Conservation (phyloP, 225 moss, liverwort and hornwort genomes). For the Climacium dendroides region DNA sequence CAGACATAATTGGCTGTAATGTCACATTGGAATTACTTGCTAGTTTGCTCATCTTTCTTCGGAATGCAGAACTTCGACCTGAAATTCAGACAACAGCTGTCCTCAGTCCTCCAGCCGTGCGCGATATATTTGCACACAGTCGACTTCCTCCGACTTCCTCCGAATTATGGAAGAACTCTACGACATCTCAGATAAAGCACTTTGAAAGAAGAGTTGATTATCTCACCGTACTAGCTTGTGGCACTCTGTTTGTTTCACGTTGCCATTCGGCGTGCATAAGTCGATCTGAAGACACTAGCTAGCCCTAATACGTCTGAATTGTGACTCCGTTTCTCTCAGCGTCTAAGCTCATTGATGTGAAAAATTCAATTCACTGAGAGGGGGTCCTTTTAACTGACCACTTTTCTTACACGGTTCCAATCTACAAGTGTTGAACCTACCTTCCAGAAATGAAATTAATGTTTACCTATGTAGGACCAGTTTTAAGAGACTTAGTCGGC, state of each 20-base stretch:
- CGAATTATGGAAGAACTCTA: background rate
- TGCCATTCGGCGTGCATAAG: background rate
- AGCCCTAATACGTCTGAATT: background rate
- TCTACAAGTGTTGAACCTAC: background rate
- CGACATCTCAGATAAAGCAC: background rate
- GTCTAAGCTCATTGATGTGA: too few relatives aligned
- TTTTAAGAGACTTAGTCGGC: background rate
- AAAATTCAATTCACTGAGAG: background rate
- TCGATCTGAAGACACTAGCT: background rate
- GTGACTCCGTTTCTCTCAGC: background rate
- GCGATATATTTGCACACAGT: background rate
- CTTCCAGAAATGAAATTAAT: too few relatives aligned
- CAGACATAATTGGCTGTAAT: background rate
- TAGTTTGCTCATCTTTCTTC: background rate
- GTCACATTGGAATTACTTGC: background rate
- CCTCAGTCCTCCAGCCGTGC: background rate
- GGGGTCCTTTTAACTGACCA: background rate
- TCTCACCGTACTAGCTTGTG: background rate
- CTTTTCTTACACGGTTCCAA: background rate
- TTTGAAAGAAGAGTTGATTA: background rate
- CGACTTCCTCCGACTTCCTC: background rate
- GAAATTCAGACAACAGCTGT: background rate
- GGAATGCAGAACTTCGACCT: background rate
- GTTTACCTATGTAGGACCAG: too few relatives aligned
- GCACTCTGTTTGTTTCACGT: background rate